Evolutionary conservation across 495 filamentous ascomycete genomes (phyloP), one percentile per base, ranked within the genome.

Genomic region (Schizothecium vesticola): DNA sequence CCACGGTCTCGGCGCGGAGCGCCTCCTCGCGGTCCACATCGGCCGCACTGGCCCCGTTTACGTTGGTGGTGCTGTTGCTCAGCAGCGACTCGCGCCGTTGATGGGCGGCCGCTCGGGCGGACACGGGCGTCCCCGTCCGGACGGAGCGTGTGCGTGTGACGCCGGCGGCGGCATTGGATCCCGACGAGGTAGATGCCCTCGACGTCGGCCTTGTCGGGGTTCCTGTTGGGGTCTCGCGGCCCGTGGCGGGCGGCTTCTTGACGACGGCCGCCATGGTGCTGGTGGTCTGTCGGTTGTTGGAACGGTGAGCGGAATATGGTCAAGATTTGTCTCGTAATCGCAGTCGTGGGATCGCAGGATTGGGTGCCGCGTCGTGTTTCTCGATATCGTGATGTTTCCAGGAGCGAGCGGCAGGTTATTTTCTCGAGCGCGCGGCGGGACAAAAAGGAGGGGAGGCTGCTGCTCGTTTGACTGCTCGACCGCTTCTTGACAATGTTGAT

Each of bases 1-100:
- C 88, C 23, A 92, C 86, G 63, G 89, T 90, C 78, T 97, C 86
- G 21, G 84, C 85, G 55, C 87, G 83, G 31, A 82, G 77, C 26
- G 78, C 76, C 62, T 87, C 84, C 56, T 87, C 86, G 56, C 82
- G 79, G 62, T 88, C 82, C 66, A 85, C 80, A 64, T 83, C 82
- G 13, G 84, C 82, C 0, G 62, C 66, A 58, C 33, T 69, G 72
- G 77, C 85, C 57, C 82, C 86, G 74, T 85, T 87, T 55, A 51
- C 68, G 69, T 31, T 66, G 13, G 59, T 60, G 72, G 79, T 86
- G 59, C 83, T 86, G 74, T 85, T 85, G 80, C 86, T 86, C 23
- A 90, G 82, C 31, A 86, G 85, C 25, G 88, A 90, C 62, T 82
- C 81, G 61, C 88, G 84, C 72, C 88, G 84, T 73, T 89, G 83